Conservation (phyloP, 257 asterid species). For the Coffea eugenioides region DNA sequence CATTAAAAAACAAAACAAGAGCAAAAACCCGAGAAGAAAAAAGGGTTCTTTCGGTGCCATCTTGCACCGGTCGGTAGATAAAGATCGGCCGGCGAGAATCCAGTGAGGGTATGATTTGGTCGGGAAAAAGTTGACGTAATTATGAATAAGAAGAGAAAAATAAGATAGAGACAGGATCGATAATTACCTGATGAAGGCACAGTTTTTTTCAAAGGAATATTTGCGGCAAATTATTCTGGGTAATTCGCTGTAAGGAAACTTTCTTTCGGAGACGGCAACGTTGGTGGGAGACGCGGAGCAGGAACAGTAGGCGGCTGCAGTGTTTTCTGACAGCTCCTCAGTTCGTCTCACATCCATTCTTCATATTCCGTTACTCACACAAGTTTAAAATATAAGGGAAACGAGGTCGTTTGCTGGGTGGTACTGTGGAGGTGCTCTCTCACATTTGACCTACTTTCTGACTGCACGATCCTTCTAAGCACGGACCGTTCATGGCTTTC, state of each 20-base stretch:
- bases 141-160: not conserved
- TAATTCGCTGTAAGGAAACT: not conserved
- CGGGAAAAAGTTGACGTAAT: not conserved
- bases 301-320: not conserved
- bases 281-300: not conserved
- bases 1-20: constrained; percentile 28
- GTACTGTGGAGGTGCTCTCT: too few species aligned
- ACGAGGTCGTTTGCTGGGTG: constrained; percentile 9
- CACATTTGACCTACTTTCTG: not conserved
- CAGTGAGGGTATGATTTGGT: not conserved
- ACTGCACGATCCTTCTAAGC: not conserved
- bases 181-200: constrained; percentile 7
- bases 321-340: constrained; percentile 1
- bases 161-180: not conserved
- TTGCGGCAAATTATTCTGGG: not conserved
- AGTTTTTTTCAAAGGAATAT: not conserved
- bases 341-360: not conserved
- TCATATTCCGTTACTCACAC: too few species aligned
- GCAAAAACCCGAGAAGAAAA: constrained; percentile 10
- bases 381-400: not conserved
- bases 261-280: not conserved
- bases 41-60: constrained; percentile 22
- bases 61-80: not conserved
- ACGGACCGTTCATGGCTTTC: not conserved
- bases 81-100: constrained; percentile 16